phyloP scores from a whole-genome alignment of 2,329 filamentous ascomycete species.

The Rutstroemia sp. region DNA sequence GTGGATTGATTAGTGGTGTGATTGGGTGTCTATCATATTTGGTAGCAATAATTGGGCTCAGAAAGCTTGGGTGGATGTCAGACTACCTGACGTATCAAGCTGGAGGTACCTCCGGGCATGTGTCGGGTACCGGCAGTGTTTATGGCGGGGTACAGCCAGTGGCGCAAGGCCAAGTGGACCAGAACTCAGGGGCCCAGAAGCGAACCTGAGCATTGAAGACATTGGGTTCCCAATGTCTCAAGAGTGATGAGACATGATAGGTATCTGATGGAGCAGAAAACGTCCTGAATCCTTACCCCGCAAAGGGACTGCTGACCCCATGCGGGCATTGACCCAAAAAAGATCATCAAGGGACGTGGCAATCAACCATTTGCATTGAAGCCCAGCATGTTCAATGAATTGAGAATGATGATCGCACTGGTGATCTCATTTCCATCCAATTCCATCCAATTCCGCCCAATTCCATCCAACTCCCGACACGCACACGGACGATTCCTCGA shows the following conservation, averaged over 20 bases:
- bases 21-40: background rate
- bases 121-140: constrained; percentile 1
- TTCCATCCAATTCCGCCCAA: background rate
- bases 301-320: constrained; percentile 2
- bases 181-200: background rate
- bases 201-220: background rate
- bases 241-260: no score
- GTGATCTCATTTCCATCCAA: background rate
- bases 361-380: constrained; percentile 5
- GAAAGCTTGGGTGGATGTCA: background rate
- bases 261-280: background rate
- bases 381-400: background rate
- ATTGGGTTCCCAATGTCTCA: background rate
- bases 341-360: constrained; percentile 1
- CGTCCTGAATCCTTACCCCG: background rate
- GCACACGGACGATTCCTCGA: background rate
- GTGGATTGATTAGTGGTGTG: constrained; percentile 14
- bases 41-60: background rate
- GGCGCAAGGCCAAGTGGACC: background rate
- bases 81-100: background rate
- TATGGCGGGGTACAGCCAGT: constrained; percentile 3
- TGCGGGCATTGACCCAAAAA: background rate
- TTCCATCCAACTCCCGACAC: background rate
- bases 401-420: background rate
- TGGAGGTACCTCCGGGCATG: background rate